phyloP scores from a whole-genome alignment of 495 filamentous ascomycete species.

The Talaromyces liani region DNA sequence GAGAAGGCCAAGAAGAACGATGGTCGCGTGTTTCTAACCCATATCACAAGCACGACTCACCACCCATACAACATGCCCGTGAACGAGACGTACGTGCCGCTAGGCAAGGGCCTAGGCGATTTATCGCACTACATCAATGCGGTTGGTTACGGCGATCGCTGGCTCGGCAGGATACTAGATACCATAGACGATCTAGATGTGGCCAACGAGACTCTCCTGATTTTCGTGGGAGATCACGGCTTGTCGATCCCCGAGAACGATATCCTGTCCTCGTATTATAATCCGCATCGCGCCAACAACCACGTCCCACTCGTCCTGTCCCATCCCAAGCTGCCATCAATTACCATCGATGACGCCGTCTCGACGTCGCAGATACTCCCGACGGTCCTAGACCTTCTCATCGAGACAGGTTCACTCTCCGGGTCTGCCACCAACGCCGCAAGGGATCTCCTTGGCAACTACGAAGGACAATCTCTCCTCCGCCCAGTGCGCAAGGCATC shows the following conservation, averaged over 20 bases:
- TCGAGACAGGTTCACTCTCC: conserved; percentile 34
- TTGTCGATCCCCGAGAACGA: conserved; percentile 37
- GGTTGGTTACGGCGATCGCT: conserved; percentile 34
- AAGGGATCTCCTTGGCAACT: conserved; percentile 30
- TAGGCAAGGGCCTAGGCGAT: conserved; percentile 21
- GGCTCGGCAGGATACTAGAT: conserved; percentile 36
- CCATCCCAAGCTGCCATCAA: conserved; percentile 36
- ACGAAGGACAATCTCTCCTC: conserved; percentile 45
- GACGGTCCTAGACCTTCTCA: conserved; percentile 42
- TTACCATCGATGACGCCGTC: conserved; percentile 35
- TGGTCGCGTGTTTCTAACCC: conserved; percentile 38
- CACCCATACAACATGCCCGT: conserved; percentile 38
- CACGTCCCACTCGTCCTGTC: conserved; percentile 43
- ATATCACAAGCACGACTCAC: conserved; percentile 43
- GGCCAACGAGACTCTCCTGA: conserved; percentile 41
- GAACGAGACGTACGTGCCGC: conserved; percentile 25
- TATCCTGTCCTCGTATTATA: conserved; percentile 39
- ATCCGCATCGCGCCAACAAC: conserved; percentile 42
- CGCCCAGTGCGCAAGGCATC: conserved; percentile 17
- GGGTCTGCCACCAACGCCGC: conserved; percentile 23
- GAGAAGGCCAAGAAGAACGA: conserved; percentile 33
- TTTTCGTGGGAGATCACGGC: conserved; percentile 42
- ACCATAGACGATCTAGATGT: conserved; percentile 41
- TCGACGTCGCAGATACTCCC: conserved; percentile 41
- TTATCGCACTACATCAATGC: conserved; percentile 37